phyloP scores from a whole-genome alignment of 345 rosid genomes.

The Pistacia vera region DNA sequence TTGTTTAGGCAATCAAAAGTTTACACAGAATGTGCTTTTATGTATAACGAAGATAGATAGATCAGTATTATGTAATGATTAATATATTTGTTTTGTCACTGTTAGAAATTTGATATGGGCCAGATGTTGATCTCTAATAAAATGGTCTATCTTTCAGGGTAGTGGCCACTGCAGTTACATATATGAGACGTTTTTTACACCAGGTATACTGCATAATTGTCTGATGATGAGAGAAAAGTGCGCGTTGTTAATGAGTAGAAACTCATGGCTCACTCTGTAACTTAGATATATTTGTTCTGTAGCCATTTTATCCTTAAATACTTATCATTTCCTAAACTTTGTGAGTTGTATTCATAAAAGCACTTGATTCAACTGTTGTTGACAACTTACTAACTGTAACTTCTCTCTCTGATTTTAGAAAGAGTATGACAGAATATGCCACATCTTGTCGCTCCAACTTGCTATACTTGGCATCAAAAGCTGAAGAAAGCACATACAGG shows the following conservation, averaged over 20 bases:
- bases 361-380: background rate
- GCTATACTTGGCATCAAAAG: conserved; percentile 97
- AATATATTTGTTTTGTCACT: background rate
- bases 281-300: background rate
- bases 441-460: conserved; percentile 87
- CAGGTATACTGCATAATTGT: conserved; percentile 45
- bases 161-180: conserved; percentile 86
- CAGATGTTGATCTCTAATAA: conserved; percentile 10
- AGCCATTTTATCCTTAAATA: background rate
- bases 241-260: background rate
- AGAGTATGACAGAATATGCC: conserved; percentile 93
- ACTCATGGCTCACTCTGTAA: conserved; percentile 9
- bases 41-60: background rate
- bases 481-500: conserved; percentile 98
- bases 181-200: conserved; percentile 96
- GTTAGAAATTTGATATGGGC: background rate
- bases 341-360: background rate
- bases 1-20: background rate
- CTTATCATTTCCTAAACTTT: background rate
- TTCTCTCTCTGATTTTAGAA: conserved; percentile 49
- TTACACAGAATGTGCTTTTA: background rate
- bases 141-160: conserved; percentile 60
- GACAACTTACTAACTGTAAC: conserved; percentile 16
- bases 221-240: conserved; percentile 2
- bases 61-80: background rate